Conservation (phyloP, 2,329 filamentous ascomycete species). For the Penicillium hordei region DNA sequence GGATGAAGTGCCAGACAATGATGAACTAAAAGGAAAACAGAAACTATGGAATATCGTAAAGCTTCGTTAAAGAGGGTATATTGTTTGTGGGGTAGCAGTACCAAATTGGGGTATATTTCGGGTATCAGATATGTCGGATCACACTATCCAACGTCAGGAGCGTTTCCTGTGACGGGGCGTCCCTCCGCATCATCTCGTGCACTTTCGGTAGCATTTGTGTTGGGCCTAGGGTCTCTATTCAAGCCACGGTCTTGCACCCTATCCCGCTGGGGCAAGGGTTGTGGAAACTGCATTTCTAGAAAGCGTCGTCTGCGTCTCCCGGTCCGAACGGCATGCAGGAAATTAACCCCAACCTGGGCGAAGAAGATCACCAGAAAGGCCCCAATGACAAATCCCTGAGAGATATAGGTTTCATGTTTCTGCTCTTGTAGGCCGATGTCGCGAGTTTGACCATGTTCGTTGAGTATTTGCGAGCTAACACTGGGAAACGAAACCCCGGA, state of each 20-base stretch:
- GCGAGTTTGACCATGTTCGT: not conserved
- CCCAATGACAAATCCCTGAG: conserved; percentile 36
- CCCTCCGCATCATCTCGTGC: conserved; percentile 5
- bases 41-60: not conserved
- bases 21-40: not conserved
- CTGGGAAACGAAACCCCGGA: conserved; percentile 10
- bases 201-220: not conserved
- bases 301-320: conserved; percentile 24
- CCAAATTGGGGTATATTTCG: not conserved
- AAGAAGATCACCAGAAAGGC: conserved; percentile 34
- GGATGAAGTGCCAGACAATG: not conserved
- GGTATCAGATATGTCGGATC: not conserved
- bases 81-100: not conserved
- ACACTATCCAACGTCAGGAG: not conserved
- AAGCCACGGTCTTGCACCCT: not conserved
- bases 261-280: conserved; percentile 20
- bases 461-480: conserved; percentile 3
- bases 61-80: conserved; percentile 1
- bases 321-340: conserved; percentile 28
- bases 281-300: conserved; percentile 26
- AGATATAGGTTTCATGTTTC: conserved; percentile 26
- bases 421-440: conserved; percentile 1
- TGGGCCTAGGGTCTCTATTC: not conserved
- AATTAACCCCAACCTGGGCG: conserved; percentile 32
- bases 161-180: not conserved